phyloP scores from a whole-genome alignment of 2,329 filamentous ascomycete species.

The Tolypocladium tundrense region DNA sequence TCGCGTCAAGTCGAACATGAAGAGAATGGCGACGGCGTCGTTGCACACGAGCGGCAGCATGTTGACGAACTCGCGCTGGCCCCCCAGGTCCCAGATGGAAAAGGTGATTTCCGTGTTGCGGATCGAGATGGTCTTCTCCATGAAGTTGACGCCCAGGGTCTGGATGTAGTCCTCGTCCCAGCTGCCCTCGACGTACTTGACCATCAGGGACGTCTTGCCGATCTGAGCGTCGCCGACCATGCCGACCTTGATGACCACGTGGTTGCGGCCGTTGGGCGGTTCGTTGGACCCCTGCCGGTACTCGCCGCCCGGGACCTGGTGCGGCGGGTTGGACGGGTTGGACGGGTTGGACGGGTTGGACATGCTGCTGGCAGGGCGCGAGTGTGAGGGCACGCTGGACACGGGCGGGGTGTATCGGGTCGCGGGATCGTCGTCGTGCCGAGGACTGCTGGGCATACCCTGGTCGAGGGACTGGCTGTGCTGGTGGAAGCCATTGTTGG shows the following conservation, averaged over 20 bases:
- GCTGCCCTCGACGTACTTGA: conserved; percentile 98
- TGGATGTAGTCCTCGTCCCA: conserved; percentile 99
- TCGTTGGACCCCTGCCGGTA: conserved; percentile 25
- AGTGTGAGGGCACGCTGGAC: conserved; percentile 33
- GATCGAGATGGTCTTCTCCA: conserved; percentile 99
- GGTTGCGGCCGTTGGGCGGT: conserved; percentile 44
- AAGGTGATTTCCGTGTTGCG: conserved; percentile 99
- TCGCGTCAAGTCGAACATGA: conserved; percentile 98
- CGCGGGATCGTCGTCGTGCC: conserved; percentile 32
- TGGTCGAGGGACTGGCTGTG: conserved; percentile 43
- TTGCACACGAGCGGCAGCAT: conserved; percentile 99
- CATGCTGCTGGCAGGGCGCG: conserved; percentile 45
- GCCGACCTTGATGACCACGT: conserved; percentile 96
- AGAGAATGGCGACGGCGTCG: conserved; percentile 93
- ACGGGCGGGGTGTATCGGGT: conserved; percentile 36
- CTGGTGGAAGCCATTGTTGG: conserved; percentile 26
- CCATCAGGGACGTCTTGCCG: conserved; percentile 98
- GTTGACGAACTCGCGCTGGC: conserved; percentile 98
- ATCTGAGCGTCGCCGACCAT: conserved; percentile 99
- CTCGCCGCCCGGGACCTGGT: conserved; percentile 33
- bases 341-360: conserved; percentile 27
- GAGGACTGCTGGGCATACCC: conserved; percentile 28
- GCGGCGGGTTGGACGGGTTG: conserved; percentile 7
- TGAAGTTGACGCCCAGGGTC: conserved; percentile 97
- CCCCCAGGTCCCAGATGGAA: conserved; percentile 97